Conservation (phyloP, 257 asterid genomes). For the Solanum bulbocastanum region DNA sequence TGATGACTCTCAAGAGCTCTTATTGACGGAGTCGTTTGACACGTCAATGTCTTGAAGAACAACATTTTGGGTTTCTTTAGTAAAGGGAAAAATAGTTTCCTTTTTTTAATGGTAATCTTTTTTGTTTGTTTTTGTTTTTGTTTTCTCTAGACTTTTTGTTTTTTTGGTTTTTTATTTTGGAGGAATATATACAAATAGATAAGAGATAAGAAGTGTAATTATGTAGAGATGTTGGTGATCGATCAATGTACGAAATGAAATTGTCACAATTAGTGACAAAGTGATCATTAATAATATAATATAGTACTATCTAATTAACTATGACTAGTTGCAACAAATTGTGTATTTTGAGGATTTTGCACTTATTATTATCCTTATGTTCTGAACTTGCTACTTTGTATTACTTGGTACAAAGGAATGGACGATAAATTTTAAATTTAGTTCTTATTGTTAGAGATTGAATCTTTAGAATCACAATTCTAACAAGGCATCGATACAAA, state of each 20-base stretch:
- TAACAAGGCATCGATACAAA: neutral
- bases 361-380: neutral
- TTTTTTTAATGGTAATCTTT: neutral
- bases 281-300: neutral
- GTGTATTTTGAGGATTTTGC: neutral
- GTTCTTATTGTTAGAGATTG: neutral
- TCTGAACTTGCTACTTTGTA: neutral
- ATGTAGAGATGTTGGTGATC: neutral
- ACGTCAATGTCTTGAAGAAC: neutral
- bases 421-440: neutral
- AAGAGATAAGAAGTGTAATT: neutral
- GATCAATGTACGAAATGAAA: neutral
- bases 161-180: neutral
- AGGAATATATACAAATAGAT: neutral
- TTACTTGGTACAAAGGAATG: neutral
- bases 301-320: neutral
- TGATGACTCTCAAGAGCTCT: too few relatives aligned
- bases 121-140: neutral
- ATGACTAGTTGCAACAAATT: neutral
- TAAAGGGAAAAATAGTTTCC: conserved; percentile 8
- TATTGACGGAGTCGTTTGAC: too few relatives aligned
- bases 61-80: neutral
- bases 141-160: neutral
- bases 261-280: neutral
- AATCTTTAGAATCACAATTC: neutral